A percentile compares a stretch with the other conserved stretches of the same genome.
Conservation (phyloP, 768 basidiomycete species). For the Russula foetens region DNA sequence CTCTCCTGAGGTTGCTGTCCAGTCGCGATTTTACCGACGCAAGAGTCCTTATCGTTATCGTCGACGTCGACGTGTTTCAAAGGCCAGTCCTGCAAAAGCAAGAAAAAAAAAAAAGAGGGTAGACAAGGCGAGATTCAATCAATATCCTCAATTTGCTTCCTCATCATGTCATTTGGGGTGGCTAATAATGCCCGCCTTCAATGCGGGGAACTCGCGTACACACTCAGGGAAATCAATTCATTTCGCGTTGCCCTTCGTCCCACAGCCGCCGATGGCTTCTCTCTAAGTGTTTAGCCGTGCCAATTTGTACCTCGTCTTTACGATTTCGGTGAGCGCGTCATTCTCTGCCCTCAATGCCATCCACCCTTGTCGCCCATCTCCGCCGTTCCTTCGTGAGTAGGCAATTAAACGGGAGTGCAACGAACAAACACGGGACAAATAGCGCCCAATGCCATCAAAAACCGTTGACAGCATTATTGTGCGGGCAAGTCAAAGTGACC, state of each 20-base stretch:
- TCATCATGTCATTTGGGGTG: no score
- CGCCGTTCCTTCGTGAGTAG: neutral
- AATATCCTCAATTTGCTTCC: neutral
- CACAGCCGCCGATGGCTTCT: neutral
- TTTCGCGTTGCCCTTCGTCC: neutral
- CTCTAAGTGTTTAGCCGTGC: neutral
- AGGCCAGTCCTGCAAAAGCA: no score
- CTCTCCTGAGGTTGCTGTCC: neutral
- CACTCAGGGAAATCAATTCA: neutral
- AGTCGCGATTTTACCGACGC: neutral
- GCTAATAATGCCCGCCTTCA: no score
- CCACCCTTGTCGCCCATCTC: neutral
- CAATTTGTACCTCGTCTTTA: neutral
- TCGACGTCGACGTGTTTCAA: conserved; percentile 5
- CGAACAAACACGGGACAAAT: neutral
- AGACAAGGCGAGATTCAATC: neutral
- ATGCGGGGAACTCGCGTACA: neutral
- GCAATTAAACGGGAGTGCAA: no score
- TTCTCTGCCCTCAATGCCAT: neutral
- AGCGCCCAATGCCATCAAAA: neutral
- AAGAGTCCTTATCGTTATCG: neutral
- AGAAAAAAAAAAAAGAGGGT: no score
- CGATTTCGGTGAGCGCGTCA: neutral
- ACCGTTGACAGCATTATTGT: neutral
- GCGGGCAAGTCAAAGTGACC: neutral